phyloP scores from a whole-genome alignment of 768 basidiomycete species.

The Tylopilus cervinicoccineus region DNA sequence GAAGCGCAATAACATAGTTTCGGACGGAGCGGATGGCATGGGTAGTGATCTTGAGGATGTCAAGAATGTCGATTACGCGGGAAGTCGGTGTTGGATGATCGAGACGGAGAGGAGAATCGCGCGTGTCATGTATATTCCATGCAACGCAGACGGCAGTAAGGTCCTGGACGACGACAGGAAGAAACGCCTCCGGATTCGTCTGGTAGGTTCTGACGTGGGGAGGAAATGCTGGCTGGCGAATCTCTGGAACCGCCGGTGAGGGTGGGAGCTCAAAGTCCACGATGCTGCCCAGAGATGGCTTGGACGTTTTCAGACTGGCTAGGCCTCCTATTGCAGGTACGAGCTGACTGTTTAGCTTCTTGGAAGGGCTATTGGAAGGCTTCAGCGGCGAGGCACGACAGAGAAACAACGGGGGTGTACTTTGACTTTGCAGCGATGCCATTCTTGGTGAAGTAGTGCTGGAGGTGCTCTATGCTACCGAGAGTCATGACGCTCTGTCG shows the following conservation, averaged over 20 bases:
- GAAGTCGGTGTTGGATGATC: conserved; percentile 10
- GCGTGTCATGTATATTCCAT: conserved; percentile 49
- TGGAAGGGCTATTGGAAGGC: conserved; percentile 33
- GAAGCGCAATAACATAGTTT: conserved; percentile 79
- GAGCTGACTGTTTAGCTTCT: conserved; percentile 56
- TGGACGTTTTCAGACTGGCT: conserved; percentile 37
- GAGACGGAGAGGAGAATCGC: conserved; percentile 12
- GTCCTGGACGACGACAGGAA: conserved; percentile 76
- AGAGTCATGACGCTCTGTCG: conserved; percentile 91
- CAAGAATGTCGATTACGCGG: conserved; percentile 55
- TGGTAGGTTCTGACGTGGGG: conserved; percentile 63
- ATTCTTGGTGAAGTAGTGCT: conserved; percentile 91
- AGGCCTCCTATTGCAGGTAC: conserved; percentile 75
- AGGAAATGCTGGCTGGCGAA: conserved; percentile 42
- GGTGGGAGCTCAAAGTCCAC: conserved; percentile 64
- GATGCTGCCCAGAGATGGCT: conserved; percentile 40
- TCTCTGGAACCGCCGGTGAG: conserved; percentile 54
- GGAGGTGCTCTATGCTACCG: conserved; percentile 94
- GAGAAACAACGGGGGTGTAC: conserved; percentile 41
- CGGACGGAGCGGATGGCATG: conserved; percentile 77
- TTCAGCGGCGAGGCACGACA: conserved; percentile 4
- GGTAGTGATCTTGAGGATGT: conserved; percentile 73
- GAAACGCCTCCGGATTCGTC: conserved; percentile 71
- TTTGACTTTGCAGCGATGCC: conserved; percentile 69
- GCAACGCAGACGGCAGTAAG: conserved; percentile 56